These are phyloP conservation scores for Herpetomonas tarakana DNA, from an alignment of 208 protist genomes.

Conservation along the genomic window DNA sequence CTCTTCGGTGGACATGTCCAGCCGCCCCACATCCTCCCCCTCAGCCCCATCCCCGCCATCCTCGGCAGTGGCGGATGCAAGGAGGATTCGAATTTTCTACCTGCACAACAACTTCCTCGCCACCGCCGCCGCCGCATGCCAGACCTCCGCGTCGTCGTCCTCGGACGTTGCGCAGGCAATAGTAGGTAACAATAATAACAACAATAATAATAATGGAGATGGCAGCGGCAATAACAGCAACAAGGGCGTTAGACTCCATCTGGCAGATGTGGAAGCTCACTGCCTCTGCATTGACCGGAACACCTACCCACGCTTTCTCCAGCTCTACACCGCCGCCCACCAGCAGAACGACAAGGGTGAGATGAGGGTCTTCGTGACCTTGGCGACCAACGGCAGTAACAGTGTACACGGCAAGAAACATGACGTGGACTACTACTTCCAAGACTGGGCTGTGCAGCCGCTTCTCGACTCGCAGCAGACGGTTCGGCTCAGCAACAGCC, in stretches of 20 bases:
- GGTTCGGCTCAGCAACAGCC: too few species aligned
- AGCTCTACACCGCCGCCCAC: background rate
- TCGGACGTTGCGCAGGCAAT: too few species aligned
- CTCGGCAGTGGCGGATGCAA: background rate
- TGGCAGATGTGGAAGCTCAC: background rate
- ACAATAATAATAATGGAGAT: slow-evolving; percentile 1
- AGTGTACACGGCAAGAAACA: background rate
- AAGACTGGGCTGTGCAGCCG: background rate
- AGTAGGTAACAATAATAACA: too few species aligned
- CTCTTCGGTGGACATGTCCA: too few species aligned
- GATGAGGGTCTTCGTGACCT: background rate
- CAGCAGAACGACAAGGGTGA: background rate
- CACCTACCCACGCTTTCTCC: background rate
- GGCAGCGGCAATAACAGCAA: background rate
- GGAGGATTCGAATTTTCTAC: background rate
- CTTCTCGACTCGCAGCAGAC: background rate
- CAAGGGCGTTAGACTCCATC: background rate
- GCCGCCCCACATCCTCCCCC: too few species aligned
- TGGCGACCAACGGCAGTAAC: background rate
- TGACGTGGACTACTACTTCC: background rate
- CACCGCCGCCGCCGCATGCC: background rate
- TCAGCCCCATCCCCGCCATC: too few species aligned
- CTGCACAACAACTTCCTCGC: background rate
- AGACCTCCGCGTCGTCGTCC: background rate
- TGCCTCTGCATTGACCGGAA: background rate